phyloP scores from a whole-genome alignment of 2,329 filamentous ascomycete genomes.

The Ophiostoma sp. region DNA sequence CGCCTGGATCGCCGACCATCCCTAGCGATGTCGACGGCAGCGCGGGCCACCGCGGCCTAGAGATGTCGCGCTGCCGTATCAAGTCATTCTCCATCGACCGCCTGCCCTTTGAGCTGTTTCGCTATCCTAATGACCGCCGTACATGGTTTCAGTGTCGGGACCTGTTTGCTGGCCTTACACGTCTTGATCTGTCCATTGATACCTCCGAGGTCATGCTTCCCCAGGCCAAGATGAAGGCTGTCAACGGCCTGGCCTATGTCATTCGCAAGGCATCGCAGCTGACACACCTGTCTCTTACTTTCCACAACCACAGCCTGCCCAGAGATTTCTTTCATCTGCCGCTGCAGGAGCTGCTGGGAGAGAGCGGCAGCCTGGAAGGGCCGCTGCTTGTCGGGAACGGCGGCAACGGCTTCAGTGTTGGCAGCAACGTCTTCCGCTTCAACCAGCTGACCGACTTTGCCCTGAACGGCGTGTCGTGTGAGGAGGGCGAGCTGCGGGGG shows the following conservation, averaged over 20 bases:
- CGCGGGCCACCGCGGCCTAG: not conserved
- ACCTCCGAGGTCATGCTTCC: slow-evolving; percentile 38
- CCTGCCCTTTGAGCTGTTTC: slow-evolving; percentile 42
- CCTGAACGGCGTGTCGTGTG: slow-evolving; percentile 42
- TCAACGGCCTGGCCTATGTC: slow-evolving; percentile 42
- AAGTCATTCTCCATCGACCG: slow-evolving; percentile 40
- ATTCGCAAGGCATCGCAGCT: slow-evolving; percentile 38
- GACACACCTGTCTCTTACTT: slow-evolving; percentile 38
- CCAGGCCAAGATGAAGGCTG: slow-evolving; percentile 36
- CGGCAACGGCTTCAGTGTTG: not conserved
- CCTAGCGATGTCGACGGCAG: not conserved
- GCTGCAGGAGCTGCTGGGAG: slow-evolving; percentile 36
- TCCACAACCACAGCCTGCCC: slow-evolving; percentile 25
- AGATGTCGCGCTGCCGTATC: slow-evolving; percentile 27
- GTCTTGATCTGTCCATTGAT: slow-evolving; percentile 40
- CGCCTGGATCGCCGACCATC: slow-evolving; percentile 12
- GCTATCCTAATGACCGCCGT: slow-evolving; percentile 35
- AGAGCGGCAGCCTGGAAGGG: slow-evolving; percentile 20
- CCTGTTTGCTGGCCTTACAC: slow-evolving; percentile 39
- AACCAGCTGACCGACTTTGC: slow-evolving; percentile 39
- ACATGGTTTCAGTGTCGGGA: slow-evolving; percentile 41
- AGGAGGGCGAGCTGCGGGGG: slow-evolving; percentile 40
- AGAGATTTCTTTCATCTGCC: slow-evolving; percentile 39
- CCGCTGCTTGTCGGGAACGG: slow-evolving; percentile 5
- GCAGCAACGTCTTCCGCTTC: slow-evolving; percentile 35